These are phyloP conservation scores for Aureobasidium sp. DNA, from an alignment of 2,329 filamentous ascomycete species.

Conservation along the genomic window DNA sequence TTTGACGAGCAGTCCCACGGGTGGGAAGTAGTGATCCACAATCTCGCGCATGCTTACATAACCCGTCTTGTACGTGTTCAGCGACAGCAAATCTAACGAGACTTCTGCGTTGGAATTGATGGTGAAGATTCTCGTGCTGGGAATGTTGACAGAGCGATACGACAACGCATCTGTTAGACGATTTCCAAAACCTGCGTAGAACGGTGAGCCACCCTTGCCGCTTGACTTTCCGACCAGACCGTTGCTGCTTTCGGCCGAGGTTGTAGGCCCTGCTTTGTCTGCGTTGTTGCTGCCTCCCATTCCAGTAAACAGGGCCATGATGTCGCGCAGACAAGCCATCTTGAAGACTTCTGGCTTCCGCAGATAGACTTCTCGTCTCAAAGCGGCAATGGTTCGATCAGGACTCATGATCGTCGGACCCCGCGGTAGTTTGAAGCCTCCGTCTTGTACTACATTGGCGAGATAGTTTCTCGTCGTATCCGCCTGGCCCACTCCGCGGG, in stretches of 20 bases:
- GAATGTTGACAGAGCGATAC: constrained; percentile 93
- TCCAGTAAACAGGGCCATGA: constrained; percentile 67
- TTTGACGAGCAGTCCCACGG: constrained; percentile 75
- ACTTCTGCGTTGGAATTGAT: constrained; percentile 98
- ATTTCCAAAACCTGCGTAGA: constrained; percentile 96
- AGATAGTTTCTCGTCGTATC: constrained; percentile 86
- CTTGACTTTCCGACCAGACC: constrained; percentile 1
- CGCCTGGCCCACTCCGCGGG: constrained; percentile 84
- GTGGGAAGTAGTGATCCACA: constrained; percentile 96
- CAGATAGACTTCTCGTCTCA: constrained; percentile 86
- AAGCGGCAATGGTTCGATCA: constrained; percentile 85
- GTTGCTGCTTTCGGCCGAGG: constrained; percentile 1
- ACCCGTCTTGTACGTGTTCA: constrained; percentile 93
- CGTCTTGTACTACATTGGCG: constrained; percentile 79
- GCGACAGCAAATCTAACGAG: constrained; percentile 74
- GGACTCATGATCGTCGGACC: constrained; percentile 93
- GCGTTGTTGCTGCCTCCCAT: constrained; percentile 25
- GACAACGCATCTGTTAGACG: constrained; percentile 91
- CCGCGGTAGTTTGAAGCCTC: constrained; percentile 70
- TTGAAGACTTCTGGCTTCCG: constrained; percentile 98
- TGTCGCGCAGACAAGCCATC: constrained; percentile 95
- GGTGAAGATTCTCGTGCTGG: constrained; percentile 88
- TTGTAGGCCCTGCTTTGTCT: not conserved
- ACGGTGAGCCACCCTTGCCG: constrained; percentile 47
- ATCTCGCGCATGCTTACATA: constrained; percentile 97